Evolutionary conservation across 352 stramenopile species (phyloP).

Genomic region (Globisporangium orthogonon): DNA sequence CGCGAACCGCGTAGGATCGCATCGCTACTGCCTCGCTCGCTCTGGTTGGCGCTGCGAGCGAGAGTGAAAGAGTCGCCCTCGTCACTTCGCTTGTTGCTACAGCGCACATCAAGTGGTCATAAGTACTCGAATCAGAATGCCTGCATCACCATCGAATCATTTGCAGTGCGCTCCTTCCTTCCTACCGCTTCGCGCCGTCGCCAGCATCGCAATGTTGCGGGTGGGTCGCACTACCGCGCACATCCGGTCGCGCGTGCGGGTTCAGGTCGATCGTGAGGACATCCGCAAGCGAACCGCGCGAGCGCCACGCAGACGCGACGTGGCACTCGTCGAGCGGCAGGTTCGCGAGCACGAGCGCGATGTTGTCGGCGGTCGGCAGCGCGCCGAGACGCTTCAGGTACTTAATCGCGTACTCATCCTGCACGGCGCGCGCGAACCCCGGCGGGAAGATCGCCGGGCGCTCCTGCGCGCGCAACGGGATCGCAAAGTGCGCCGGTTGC

Average conservation of each 20-base stretch:
- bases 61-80: not conserved
- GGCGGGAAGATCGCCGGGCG: constrained; percentile 32
- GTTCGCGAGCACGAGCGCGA: constrained; percentile 53
- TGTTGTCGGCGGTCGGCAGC: constrained; percentile 38
- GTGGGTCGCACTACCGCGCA: not conserved
- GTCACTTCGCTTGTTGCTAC: not conserved
- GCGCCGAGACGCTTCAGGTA: constrained; percentile 63
- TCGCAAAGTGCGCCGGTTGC: constrained; percentile 39
- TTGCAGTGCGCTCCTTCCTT: too few species aligned
- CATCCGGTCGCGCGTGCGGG: constrained; percentile 9
- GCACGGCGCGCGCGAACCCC: constrained; percentile 33
- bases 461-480: constrained; percentile 49
- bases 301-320: constrained; percentile 51
- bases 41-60: not conserved
- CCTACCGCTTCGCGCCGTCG: not conserved
- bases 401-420: constrained; percentile 68
- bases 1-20: not conserved
- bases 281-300: constrained; percentile 42
- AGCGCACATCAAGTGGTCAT: not conserved
- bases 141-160: not conserved
- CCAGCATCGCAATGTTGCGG: not conserved
- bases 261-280: constrained; percentile 51
- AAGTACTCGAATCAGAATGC: not conserved
- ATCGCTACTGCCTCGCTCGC: not conserved
- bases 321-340: constrained; percentile 59